Evolutionary conservation across 192 early-diverging fungal species (phyloP), one percentile per base, ranked within the genome.

Genomic region (Coemansia sp.): DNA sequence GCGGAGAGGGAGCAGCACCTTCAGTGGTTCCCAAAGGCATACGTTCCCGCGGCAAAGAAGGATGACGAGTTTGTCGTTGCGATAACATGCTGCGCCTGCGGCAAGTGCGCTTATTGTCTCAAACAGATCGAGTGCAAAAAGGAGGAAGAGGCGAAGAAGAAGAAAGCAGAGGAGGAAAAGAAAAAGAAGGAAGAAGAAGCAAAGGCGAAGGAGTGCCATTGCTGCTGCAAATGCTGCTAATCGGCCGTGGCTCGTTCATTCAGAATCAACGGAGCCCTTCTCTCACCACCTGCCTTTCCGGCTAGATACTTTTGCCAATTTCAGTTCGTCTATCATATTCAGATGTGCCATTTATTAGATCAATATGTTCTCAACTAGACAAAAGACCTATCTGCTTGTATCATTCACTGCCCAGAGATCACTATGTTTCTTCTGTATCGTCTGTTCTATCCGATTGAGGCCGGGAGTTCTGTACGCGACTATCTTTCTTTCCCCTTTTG

Each of bases 1-100:
- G 78, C 78, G n/a, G 78, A 81, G 63, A 65, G 78, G 60, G 78
- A 81, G 60, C 78, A 81, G 69, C 78, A 81, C 41, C 66, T 81
- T n/a, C 72, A 80, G 65, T 80, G 77, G 77, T 80, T 59, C 33
- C 77, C 77, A 54, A 80, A 74, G 73, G 77, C 77, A 0, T 80
- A 62, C n/a, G 73, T 80, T n/a, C 77, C 77, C 9, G 77, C 69
- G 4, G 69, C 60, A 59, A 80, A 80, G 66, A 64, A 74, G 50
- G 73, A 65, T 15, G 77, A 71, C 48, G 77, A 71, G 43, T 67
- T 63, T 40, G 77, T 80, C 32, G 69, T 74, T 25, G 49, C 32
- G 14, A 67, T 80, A 23, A 75, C 72, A 11, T 71, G 77, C 62
- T 75, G 73, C 43, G 62, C 65, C 22, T 80, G 77, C 35, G 77